Evolutionary conservation across 306 rosid species (phyloP).

Genomic region (Quercus mongolica): DNA sequence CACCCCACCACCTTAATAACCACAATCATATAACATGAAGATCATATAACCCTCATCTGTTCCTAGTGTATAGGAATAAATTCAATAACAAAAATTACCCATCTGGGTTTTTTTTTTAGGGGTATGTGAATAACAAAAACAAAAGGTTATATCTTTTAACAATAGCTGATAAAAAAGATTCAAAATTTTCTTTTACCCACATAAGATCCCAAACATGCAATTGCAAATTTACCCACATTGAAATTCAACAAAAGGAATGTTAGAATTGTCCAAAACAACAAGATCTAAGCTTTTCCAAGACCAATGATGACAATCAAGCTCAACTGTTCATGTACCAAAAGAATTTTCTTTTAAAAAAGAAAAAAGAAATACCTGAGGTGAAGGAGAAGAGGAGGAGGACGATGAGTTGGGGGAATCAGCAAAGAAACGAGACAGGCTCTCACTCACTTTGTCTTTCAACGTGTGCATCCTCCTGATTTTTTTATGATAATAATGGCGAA

Average conservation of each 20-base stretch:
- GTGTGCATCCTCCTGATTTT: constrained; percentile 45
- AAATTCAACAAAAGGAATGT: constrained; percentile 15
- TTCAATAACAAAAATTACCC: not conserved
- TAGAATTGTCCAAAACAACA: constrained; percentile 13
- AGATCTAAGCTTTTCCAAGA: constrained; percentile 39
- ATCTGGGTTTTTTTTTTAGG: not conserved
- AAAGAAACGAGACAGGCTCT: constrained; percentile 61
- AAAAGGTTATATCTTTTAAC: not conserved
- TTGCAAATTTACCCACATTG: constrained; percentile 5
- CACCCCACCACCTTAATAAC: not conserved
- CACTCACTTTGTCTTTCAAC: constrained; percentile 62
- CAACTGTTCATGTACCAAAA: not conserved
- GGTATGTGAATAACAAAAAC: no score
- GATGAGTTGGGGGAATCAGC: constrained; percentile 39
- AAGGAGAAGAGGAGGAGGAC: constrained; percentile 20
- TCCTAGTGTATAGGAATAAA: not conserved
- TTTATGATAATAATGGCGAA: not conserved
- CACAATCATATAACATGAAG: not conserved
- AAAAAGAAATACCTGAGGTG: constrained; percentile 40
- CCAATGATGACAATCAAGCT: constrained; percentile 22
- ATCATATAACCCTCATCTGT: not conserved
- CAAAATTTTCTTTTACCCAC: not conserved
- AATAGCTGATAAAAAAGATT: not conserved
- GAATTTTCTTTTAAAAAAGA: not conserved
- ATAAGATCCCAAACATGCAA: constrained; percentile 6